Evolutionary conservation across 805 yeast species (phyloP).

Genomic region (Blastobotrys muscicola): DNA sequence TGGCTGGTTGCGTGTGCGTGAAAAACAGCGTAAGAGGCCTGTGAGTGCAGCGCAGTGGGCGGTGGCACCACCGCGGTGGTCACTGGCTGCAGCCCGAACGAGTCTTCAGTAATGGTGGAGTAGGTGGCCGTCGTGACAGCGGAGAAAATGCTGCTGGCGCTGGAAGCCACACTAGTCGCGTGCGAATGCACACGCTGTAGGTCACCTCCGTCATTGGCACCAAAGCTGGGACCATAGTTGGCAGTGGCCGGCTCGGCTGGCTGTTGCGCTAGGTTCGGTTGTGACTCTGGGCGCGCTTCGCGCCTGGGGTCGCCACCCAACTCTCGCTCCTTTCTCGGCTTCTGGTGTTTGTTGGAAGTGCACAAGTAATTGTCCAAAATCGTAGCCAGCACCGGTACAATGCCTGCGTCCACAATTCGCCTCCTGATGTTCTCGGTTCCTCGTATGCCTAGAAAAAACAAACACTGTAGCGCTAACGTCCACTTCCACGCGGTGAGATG

Average conservation of each 20-base stretch:
- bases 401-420: slow-evolving; percentile 84
- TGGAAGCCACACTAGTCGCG: neutral
- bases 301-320: too few relatives aligned
- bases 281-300: neutral
- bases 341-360: slow-evolving; percentile 4
- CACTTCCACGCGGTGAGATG: slow-evolving; percentile 89
- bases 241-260: neutral
- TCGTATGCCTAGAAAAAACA: slow-evolving; percentile 83
- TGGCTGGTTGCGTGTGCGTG: slow-evolving; percentile 11
- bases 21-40: slow-evolving; percentile 18
- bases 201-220: neutral
- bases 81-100: slow-evolving; percentile 7
- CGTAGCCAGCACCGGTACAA: slow-evolving; percentile 84
- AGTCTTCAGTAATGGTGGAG: slow-evolving; percentile 10
- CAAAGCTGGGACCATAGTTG: neutral
- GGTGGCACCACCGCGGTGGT: neutral
- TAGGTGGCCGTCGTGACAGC: slow-evolving; percentile 5
- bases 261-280: slow-evolving; percentile 2
- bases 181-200: too few relatives aligned
- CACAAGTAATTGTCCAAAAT: slow-evolving; percentile 74
- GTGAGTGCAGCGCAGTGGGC: slow-evolving; percentile 14
- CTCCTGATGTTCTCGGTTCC: slow-evolving; percentile 82
- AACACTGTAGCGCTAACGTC: slow-evolving; percentile 89
- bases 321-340: neutral
- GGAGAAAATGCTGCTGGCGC: neutral